phyloP scores from a whole-genome alignment of 129 eudicot species.

The Ambrosia artemisiifolia region DNA sequence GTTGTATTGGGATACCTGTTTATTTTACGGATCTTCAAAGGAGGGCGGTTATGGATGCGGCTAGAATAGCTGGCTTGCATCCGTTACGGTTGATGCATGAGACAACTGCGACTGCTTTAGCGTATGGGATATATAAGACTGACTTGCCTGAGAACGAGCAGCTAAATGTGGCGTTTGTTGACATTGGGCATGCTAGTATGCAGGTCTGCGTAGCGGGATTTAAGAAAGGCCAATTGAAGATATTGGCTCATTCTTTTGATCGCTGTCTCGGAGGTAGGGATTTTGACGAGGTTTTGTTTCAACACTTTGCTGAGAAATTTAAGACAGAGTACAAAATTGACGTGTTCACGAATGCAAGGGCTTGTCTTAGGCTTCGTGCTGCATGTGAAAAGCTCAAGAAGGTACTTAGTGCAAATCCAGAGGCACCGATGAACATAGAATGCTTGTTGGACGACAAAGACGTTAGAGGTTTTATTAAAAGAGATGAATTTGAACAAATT shows the following conservation, averaged over 20 bases:
- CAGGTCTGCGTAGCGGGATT: slow-evolving; percentile 94
- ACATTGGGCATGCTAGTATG: slow-evolving; percentile 94
- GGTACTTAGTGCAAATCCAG: slow-evolving; percentile 93
- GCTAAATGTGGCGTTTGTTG: slow-evolving; percentile 83
- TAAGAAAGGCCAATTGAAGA: slow-evolving; percentile 84
- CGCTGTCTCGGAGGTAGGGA: slow-evolving; percentile 84
- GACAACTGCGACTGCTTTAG: slow-evolving; percentile 92
- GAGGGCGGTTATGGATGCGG: slow-evolving; percentile 86
- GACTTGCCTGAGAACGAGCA: slow-evolving; percentile 90
- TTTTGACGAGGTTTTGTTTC: slow-evolving; percentile 81
- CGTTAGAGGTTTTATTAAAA: slow-evolving; percentile 73
- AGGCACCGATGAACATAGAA: slow-evolving; percentile 93
- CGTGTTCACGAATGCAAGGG: slow-evolving; percentile 83
- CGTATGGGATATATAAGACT: slow-evolving; percentile 91
- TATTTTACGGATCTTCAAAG: slow-evolving; percentile 92
- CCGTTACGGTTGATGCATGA: slow-evolving; percentile 88
- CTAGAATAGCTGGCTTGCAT: slow-evolving; percentile 87
- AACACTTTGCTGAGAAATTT: slow-evolving; percentile 83
- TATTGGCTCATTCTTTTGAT: slow-evolving; percentile 81
- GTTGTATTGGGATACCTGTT: slow-evolving; percentile 88
- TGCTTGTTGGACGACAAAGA: slow-evolving; percentile 88
- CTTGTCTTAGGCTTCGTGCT: slow-evolving; percentile 81
- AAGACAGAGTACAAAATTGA: slow-evolving; percentile 77
- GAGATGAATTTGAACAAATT: slow-evolving; percentile 86
- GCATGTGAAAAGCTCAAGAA: slow-evolving; percentile 87